Evolutionary conservation across 2,329 filamentous ascomycete genomes (phyloP).

Genomic region (Colletotrichum magnum): DNA sequence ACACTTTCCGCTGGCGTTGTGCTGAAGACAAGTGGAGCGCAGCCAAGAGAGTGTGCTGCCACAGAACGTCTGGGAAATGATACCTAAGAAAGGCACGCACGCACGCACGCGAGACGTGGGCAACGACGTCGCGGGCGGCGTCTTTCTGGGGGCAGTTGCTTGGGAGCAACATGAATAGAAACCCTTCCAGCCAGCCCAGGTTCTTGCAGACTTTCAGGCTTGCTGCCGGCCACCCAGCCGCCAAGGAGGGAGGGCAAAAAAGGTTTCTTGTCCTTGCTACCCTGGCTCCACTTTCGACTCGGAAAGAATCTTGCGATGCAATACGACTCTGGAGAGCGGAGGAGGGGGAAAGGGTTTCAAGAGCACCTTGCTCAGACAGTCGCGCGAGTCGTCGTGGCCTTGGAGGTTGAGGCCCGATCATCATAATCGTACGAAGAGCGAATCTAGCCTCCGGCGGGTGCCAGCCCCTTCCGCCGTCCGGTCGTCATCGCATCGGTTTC

Average conservation of each 20-base stretch:
- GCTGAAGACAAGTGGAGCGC: conserved; percentile 33
- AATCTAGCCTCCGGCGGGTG: neutral
- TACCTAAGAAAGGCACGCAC: neutral
- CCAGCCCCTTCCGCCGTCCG: conserved; percentile 4
- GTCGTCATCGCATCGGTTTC: conserved; percentile 22
- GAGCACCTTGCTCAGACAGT: conserved; percentile 34
- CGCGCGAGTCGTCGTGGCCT: conserved; percentile 31
- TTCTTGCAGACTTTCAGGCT: too few relatives aligned
- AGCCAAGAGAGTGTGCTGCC: conserved; percentile 5
- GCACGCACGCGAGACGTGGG: conserved; percentile 2
- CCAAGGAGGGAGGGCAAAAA: conserved; percentile 9
- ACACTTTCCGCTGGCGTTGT: conserved; percentile 5
- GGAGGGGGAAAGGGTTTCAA: conserved; percentile 34
- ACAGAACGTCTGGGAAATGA: neutral
- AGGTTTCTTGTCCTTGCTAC: conserved; percentile 35
- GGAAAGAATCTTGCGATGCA: conserved; percentile 40
- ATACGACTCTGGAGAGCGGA: conserved; percentile 30
- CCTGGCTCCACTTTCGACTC: conserved; percentile 33
- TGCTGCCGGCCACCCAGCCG: neutral
- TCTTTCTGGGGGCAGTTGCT: neutral
- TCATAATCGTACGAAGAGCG: conserved; percentile 34
- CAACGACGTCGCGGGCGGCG: conserved; percentile 8
- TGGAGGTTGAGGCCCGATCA: conserved; percentile 18
- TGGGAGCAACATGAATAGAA: conserved; percentile 13
- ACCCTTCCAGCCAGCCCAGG: neutral